Base-by-base conservation (phyloP, 805 yeast species). In the Ogataea populi-albae region DNA sequence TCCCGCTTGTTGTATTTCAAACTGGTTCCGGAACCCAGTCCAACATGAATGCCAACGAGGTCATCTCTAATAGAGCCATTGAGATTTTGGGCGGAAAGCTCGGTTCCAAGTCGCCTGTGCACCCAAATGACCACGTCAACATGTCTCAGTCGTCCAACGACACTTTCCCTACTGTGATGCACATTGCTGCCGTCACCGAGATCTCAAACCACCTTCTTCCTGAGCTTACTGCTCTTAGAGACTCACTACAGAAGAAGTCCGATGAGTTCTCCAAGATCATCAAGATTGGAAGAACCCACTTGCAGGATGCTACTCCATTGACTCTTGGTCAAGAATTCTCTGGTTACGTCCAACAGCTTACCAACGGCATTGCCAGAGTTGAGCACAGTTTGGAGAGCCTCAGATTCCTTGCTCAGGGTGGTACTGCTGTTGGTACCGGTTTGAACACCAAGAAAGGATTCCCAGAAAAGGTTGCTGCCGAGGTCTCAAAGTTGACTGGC, bases 121-220 rank as follows among this genome's bases (percentile, higher is more conserved):
- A 93, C 68, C 98, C 98, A 49, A 93, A 93, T 68, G 98, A 93
- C 66, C 98, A 93, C 68, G 94, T 89, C 56, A 93, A 93, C 75
- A 89, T 87, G 86, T 86, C 96, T 14, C 98, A 93, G 70, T 86
- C 96, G n/a, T 87, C 96, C 30, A 93, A 93, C 65, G 98, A 93
- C 68, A 93, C 98, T 37, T 93, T 93, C 85, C 98, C 98, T 51
- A 89, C 98, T 23, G 98, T 91, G 38, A 93, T 93, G 98, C 98
- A 93, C 71, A 91, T 93, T 66, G 97, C 98, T 38, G 96, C 98
- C 14, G 96, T 89, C 46, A 76, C 84, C 27, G 96, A 91, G 70
- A 85, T 91, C 67, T 68, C 81, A 36, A 56, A 75, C 59, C 69
- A 72, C 26, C 74, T 93, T 63, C 51, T 91, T 35, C 98, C 98